Base-by-base conservation (phyloP, 2,329 filamentous ascomycete genomes). In the Colletotrichum chlorophyti region DNA sequence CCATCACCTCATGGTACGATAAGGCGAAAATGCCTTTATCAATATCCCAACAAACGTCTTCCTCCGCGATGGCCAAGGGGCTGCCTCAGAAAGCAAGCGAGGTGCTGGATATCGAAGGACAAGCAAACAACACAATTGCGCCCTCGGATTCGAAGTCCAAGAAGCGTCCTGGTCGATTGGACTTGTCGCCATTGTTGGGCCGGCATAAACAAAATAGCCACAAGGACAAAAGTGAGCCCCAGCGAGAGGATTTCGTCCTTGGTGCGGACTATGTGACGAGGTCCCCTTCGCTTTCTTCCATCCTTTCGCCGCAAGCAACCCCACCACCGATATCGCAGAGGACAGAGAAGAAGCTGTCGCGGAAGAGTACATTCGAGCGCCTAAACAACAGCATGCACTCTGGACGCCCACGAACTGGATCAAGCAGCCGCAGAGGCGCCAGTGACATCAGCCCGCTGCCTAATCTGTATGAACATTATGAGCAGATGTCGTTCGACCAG, bases 41-140 rank as follows among this genome's bases (percentile, higher is more conserved):
- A n/a, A 79, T 84, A 59, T 84, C 83, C 1, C 83, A 85, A 64
- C 83, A 86, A 66, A 85, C 83, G 0, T 84, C 83, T 0, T 80
- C 76, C 38, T 84, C 83, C 1, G 80, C 82, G 58, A 85, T 86
- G 78, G 81, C 83, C 19, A 84, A 82, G 63, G 82, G 81, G 4
- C 67, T 80, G 5, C 81, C 82, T 0, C 66, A 73, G 40, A 84
- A 84, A 63, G 73, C 78, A 1, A 75, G 74, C 49, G 70, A 72
- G 35, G 65, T 82, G 42, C 71, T 84, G 19, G 79, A 82, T 62
- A 74, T 80, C 52, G 77, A 81, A 46, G 74, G 74, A 60, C 63
- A 63, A 11, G 41, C 47, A 19, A 40, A 23, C 23, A 57, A 55
- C 23, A n/a, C 31, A 8, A 68, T 66, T 43, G 58, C 46, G 24